Percentiles rank a stretch among this genome's conserved stretches.
Evolutionary conservation across 225 moss, liverwort and hornwort species (phyloP).

Genomic region (Bryum argenteum): DNA sequence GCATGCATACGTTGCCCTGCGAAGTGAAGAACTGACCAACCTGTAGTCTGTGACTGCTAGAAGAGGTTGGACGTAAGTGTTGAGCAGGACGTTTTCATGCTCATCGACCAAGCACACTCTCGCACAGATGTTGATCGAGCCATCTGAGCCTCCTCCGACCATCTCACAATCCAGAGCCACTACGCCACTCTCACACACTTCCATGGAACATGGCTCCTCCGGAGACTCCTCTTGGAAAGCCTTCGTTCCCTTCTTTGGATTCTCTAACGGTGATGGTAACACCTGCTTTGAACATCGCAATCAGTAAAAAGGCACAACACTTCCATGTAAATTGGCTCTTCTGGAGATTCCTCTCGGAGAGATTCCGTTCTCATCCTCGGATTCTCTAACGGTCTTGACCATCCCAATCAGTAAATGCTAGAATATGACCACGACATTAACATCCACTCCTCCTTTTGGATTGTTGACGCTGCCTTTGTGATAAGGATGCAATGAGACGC

Average conservation of each 20-base stretch:
- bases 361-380: constrained; percentile 28
- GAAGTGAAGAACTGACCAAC: constrained; percentile 17
- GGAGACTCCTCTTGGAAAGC: constrained; percentile 23
- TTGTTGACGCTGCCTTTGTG: too few species aligned
- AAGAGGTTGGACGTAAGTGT: constrained; percentile 59
- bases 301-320: constrained; percentile 18
- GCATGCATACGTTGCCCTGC: constrained; percentile 8
- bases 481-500: too few species aligned
- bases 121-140: constrained; percentile 58
- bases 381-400: constrained; percentile 27
- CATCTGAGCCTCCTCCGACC: constrained; percentile 72
- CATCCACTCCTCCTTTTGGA: too few species aligned
- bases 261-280: constrained; percentile 30
- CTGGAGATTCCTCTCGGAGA: constrained; percentile 23
- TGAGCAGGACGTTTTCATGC: constrained; percentile 60
- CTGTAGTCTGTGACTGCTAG: constrained; percentile 64
- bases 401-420: neutral
- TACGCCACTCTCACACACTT: constrained; percentile 31
- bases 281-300: constrained; percentile 36
- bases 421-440: neutral
- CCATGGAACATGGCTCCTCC: constrained; percentile 24
- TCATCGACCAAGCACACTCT: constrained; percentile 72
- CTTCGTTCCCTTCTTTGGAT: constrained; percentile 28
- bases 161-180: constrained; percentile 72
- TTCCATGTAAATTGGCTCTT: constrained; percentile 24